These are phyloP conservation scores for Ophiostoma ulmi DNA, from an alignment of 2,329 filamentous ascomycete species.

Conservation along the genomic window DNA sequence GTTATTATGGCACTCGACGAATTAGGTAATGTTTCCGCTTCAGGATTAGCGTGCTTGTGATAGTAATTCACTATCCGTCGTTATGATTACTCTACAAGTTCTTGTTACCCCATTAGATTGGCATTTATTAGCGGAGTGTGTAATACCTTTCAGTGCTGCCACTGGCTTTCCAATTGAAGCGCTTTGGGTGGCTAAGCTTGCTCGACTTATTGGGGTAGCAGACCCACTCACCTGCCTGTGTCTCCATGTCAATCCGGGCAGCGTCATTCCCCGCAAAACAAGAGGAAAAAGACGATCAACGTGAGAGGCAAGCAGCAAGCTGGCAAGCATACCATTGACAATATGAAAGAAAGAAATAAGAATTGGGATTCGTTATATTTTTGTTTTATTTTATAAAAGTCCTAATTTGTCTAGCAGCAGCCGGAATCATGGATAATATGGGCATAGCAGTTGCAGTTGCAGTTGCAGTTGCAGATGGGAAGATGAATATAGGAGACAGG, in stretches of 20 bases:
- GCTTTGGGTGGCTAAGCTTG: conserved; percentile 18
- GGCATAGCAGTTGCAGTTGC: background rate
- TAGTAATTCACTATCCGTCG: background rate
- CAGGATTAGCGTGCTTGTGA: conserved; percentile 10
- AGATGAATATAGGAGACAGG: background rate
- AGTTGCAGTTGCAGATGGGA: background rate
- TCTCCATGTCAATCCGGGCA: background rate
- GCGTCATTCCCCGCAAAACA: conserved; percentile 14
- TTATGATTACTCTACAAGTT: background rate
- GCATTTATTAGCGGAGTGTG: background rate
- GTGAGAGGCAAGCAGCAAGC: background rate
- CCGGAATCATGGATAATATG: background rate
- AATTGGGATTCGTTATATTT: too few species aligned
- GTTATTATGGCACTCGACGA: conserved; percentile 10
- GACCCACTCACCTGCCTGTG: background rate
- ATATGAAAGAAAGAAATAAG: background rate
- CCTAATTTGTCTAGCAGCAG: background rate
- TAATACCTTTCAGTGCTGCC: background rate
- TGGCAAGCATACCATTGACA: background rate
- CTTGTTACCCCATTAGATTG: background rate
- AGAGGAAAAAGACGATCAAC: background rate
- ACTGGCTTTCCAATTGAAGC: conserved; percentile 14
- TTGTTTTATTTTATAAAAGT: background rate
- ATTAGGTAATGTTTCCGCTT: conserved; percentile 22
- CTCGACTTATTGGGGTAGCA: conserved; percentile 18